phyloP scores from a whole-genome alignment of 345 rosid species.

The Citrus glauca region DNA sequence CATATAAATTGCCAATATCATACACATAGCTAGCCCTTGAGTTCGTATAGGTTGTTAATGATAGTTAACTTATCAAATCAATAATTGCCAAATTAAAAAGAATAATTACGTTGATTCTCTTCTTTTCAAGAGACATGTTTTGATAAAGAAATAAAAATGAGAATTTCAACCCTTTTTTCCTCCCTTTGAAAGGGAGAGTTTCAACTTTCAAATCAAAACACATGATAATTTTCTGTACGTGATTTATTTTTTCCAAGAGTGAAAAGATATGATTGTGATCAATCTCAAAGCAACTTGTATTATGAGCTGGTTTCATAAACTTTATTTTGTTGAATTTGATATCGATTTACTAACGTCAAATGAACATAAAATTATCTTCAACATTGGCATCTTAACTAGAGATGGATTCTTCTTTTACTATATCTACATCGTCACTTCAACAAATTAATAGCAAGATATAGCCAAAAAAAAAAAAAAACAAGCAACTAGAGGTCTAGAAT shows the following conservation, averaged over 20 bases:
- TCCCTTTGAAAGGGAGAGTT: background rate
- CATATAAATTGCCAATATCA: background rate
- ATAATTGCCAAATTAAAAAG: background rate
- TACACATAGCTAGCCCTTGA: background rate
- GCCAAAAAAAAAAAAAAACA: background rate
- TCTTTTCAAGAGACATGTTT: background rate
- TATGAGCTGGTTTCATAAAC: constrained; percentile 5
- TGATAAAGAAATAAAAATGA: too few species aligned
- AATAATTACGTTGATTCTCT: background rate
- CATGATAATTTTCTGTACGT: background rate
- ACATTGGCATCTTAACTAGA: background rate
- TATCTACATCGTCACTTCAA: background rate
- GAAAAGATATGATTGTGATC: background rate
- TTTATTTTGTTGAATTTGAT: background rate
- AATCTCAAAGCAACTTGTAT: background rate
- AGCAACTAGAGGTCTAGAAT: background rate
- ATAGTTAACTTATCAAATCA: background rate
- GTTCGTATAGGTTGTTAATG: background rate
- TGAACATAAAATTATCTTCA: background rate
- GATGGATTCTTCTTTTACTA: background rate
- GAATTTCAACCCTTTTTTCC: too few species aligned
- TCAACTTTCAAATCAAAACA: background rate
- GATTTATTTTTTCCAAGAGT: background rate
- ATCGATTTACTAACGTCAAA: background rate
- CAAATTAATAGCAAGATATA: background rate